A percentile compares a stretch with the other conserved stretches of the same genome.
Conservation (phyloP, 1,139 yeast genomes). For the Hansenula sp. region DNA sequence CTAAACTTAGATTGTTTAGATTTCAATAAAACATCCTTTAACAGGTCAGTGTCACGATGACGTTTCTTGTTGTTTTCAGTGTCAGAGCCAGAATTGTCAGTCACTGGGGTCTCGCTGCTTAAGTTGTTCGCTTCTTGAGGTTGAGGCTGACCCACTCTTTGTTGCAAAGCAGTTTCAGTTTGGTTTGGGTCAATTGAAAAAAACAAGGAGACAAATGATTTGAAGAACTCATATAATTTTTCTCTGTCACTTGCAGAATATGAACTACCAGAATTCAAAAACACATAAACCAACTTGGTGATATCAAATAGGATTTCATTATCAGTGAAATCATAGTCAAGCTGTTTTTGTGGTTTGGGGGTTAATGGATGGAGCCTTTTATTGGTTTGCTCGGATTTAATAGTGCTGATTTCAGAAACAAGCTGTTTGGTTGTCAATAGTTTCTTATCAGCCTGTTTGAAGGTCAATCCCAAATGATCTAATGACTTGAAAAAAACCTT, state of each 20-base stretch:
- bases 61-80: slow-evolving; percentile 34
- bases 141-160: slow-evolving; percentile 21
- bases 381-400: slow-evolving; percentile 78
- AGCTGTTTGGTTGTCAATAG: slow-evolving; percentile 84
- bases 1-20: slow-evolving; percentile 46
- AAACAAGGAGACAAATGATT: slow-evolving; percentile 64
- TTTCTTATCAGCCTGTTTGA: slow-evolving; percentile 95
- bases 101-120: slow-evolving; percentile 2
- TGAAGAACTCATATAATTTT: slow-evolving; percentile 67
- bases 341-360: slow-evolving; percentile 81
- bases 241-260: slow-evolving; percentile 84
- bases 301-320: slow-evolving; percentile 71
- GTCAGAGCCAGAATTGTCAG: slow-evolving; percentile 16
- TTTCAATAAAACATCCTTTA: slow-evolving; percentile 71
- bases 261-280: slow-evolving; percentile 62
- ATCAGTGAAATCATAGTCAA: slow-evolving; percentile 66
- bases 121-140: slow-evolving; percentile 9
- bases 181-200: slow-evolving; percentile 46
- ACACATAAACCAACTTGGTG: slow-evolving; percentile 63
- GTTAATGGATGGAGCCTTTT: slow-evolving; percentile 83
- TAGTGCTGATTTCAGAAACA: slow-evolving; percentile 87
- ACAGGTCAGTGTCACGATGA: slow-evolving; percentile 58
- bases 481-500: slow-evolving; percentile 89
- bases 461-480: slow-evolving; percentile 93
- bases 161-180: slow-evolving; percentile 31